Percentiles rank a stretch among this genome's conserved stretches.
phyloP scores from a whole-genome alignment of 495 filamentous ascomycete species.

The Aspergillus conjunctus region DNA sequence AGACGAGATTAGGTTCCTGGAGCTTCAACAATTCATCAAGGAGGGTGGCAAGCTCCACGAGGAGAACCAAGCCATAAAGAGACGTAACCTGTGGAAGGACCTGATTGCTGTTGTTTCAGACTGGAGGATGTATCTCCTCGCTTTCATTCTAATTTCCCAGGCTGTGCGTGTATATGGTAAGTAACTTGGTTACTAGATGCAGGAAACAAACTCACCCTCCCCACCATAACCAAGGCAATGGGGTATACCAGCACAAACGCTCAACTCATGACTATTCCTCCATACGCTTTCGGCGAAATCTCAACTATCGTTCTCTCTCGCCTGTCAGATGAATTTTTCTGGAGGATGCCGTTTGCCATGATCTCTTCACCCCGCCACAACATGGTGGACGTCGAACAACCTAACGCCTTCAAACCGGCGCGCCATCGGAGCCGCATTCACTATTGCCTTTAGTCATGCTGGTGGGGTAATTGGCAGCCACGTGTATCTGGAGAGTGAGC shows the following conservation, averaged over 20 bases:
- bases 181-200: conserved; percentile 13
- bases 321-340: conserved; percentile 39
- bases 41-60: conserved; percentile 27
- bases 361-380: conserved; percentile 28
- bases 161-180: conserved; percentile 33
- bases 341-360: conserved; percentile 41
- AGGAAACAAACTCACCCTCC: conserved; percentile 37
- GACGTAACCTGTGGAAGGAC: conserved; percentile 29
- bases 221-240: conserved; percentile 35
- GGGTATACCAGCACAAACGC: conserved; percentile 32
- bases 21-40: conserved; percentile 34
- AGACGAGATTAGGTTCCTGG: conserved; percentile 33
- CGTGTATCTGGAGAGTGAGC: conserved; percentile 37
- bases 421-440: conserved; percentile 40
- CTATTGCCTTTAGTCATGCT: conserved; percentile 36
- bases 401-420: conserved; percentile 36
- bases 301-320: conserved; percentile 32
- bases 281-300: conserved; percentile 33
- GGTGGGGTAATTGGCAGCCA: conserved; percentile 39
- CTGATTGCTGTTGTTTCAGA: conserved; percentile 16
- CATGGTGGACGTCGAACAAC: conserved; percentile 43
- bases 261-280: conserved; percentile 33
- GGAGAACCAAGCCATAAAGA: conserved; percentile 25
- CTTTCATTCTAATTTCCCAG: conserved; percentile 34
- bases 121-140: conserved; percentile 34